A percentile compares a stretch with the other conserved stretches of the same genome.
phyloP scores from a whole-genome alignment of 192 early-diverging fungal genomes.

The Oehlia diaphana region DNA sequence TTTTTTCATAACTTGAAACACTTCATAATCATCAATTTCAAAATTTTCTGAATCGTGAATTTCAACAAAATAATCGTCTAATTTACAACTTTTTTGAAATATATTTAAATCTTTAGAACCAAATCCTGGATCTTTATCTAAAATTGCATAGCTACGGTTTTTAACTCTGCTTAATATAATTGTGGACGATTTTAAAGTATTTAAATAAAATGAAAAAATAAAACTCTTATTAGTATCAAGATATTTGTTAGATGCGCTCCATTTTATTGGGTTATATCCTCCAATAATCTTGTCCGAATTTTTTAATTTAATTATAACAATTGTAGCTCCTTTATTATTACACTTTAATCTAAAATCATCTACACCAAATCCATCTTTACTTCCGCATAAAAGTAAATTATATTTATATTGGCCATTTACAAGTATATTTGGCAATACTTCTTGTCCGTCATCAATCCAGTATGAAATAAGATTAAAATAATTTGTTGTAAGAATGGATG shows the following conservation, averaged over 20 bases:
- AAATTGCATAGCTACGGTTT: background rate
- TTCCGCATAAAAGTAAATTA: conserved; percentile 22
- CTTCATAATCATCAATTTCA: no score
- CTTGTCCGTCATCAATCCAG: conserved; percentile 5
- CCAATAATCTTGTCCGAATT: background rate
- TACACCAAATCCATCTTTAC: background rate
- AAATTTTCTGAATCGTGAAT: no score
- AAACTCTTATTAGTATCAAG: background rate
- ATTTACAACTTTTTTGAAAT: no score
- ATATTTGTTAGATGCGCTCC: background rate
- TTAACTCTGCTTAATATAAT: background rate
- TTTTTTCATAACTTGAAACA: no score
- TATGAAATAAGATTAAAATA: background rate
- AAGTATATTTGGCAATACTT: background rate
- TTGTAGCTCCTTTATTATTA: conserved; percentile 5
- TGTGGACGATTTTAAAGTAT: background rate
- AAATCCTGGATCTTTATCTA: no score
- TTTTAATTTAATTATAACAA: background rate
- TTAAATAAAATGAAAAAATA: background rate
- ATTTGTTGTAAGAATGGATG: background rate
- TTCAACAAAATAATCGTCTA: no score
- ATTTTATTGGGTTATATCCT: conserved; percentile 10
- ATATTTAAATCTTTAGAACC: no score
- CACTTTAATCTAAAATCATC: conserved; percentile 1
- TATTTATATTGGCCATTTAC: background rate